Percentiles rank a stretch among this genome's conserved stretches.
phyloP scores from a whole-genome alignment of 2,329 filamentous ascomycete genomes.

The Chaetomium olivaceum region DNA sequence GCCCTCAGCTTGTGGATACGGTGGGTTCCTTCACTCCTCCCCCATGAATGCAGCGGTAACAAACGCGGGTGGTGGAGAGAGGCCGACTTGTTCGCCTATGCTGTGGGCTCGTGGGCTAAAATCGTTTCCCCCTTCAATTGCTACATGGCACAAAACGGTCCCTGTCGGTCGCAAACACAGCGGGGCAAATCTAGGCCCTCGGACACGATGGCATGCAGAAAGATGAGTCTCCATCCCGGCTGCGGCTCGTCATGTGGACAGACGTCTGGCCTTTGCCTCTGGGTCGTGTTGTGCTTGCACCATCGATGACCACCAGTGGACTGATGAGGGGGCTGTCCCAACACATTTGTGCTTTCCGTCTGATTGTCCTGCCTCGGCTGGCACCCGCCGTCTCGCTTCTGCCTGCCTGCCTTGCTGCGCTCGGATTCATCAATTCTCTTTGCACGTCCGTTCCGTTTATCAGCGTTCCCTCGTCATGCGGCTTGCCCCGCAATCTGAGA shows the following conservation, averaged over 20 bases:
- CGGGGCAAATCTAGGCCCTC: slow-evolving; percentile 19
- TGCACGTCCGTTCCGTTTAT: slow-evolving; percentile 30
- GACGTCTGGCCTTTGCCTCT: background rate
- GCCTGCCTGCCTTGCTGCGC: slow-evolving; percentile 1
- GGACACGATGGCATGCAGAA: slow-evolving; percentile 24
- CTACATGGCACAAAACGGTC: slow-evolving; percentile 25
- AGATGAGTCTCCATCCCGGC: slow-evolving; percentile 23
- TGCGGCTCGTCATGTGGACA: slow-evolving; percentile 30
- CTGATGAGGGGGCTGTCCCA: background rate
- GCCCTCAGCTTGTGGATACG: slow-evolving; percentile 20
- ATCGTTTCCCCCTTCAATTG: slow-evolving; percentile 15
- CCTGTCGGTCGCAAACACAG: slow-evolving; percentile 21
- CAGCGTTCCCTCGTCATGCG: slow-evolving; percentile 28
- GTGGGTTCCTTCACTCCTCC: slow-evolving; percentile 17
- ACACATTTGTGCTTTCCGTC: slow-evolving; percentile 1
- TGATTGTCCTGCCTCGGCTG: background rate
- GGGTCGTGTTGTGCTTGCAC: slow-evolving; percentile 9
- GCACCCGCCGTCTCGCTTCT: slow-evolving; percentile 10
- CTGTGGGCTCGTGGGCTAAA: slow-evolving; percentile 4
- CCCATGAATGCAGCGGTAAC: slow-evolving; percentile 13
- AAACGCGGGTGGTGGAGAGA: slow-evolving; percentile 21
- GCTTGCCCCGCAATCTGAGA: slow-evolving; percentile 34
- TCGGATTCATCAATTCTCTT: slow-evolving; percentile 9
- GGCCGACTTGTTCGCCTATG: slow-evolving; percentile 12
- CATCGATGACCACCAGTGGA: slow-evolving; percentile 11